Base-by-base conservation (phyloP, 1,284 basidiomycete genomes). In the Porphyrellus sp. region DNA sequence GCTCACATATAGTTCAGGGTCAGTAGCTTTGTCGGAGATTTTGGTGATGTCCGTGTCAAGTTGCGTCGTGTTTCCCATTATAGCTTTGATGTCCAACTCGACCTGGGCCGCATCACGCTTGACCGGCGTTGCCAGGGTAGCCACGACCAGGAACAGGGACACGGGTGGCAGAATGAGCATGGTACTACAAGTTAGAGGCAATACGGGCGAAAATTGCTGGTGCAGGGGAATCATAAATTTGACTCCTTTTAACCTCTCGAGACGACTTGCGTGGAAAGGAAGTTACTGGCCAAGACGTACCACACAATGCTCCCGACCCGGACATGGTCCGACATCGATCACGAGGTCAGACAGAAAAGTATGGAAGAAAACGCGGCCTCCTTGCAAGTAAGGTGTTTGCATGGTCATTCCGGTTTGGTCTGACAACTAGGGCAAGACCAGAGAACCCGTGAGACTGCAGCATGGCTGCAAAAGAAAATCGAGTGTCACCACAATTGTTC, bases 131-230 rank as follows among this genome's bases (percentile, higher is more conserved):
- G 47, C 60, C 38, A 64, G 24, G n/a, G 45, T 35, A 20, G 24
- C 39, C 40, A 57, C n/a, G 4, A 50, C 59, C 38, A 58, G 15
- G 31, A 50, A 2, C 37, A 60, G 49, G 3, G 34, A 37, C 25
- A 58, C 39, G 16, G 54, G 49, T 9, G 45, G 58, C 8, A 39
- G 35, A 34, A 60, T 25, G 38, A 48, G 33, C 59, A 60, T 60
- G 34, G 42, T 12, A 24, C 3, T 40, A 18, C 28, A 21, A 41
- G 25, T 8, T 35, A 39, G 31, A 24, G n/a, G 7, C 5, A 13
- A 20, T 12, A 25, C 27, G 6, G 25, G 28, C 2, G 20, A 15
- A 13, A 8, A n/a, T 49, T n/a, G 4, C 23, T 45, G 27, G 33
- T 3, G 12, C 28, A 28, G 37, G 6, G 8, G 41, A 13, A 13